Evolutionary conservation across 129 eudicot genomes (phyloP), one percentile per base, ranked within the genome.

Genomic region (Smallanthus sonchifolius): DNA sequence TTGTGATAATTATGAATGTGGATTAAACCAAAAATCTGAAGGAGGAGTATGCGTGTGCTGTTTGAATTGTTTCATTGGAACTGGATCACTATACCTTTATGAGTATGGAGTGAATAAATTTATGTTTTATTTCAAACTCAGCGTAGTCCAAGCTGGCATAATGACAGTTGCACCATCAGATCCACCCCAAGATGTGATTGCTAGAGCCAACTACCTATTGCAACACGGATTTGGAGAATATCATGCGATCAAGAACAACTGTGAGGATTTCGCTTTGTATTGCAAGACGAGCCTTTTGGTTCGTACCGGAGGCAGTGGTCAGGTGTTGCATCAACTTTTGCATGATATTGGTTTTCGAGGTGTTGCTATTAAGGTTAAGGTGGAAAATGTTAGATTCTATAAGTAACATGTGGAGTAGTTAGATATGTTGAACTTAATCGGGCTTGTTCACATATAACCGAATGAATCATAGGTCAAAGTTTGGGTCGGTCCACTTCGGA

Each of bases 21-120:
- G 89, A 49, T 87, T 73, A 24, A 24, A 0, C 42, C 68, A 52
- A 43, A 48, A 76, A 57, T 78, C 79, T 0, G 30, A 43, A 17
- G 80, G 87, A 54, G 91, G 91, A 59, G 90, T 85, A 2, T 54
- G 77, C 17, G 34, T 79, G 47, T 83, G 91, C 14, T 88, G 95
- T 38, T 66, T 88, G 80, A 83, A 83, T 52, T 86, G 90, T 52
- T 85, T 88, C 72, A 72, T 85, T 15, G 75, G 79, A 35, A 69
- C 54, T 1, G 90, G 90, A 49, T 63, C 80, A 6, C 60, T 78
- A 24, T 78, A 85, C 65, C 82, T 74, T 5, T 88, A 75, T 24
- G 75, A 83, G 19, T 85, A 85, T 47, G 85, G 77, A 42, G 86
- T 76, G 51, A 75, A 39, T 40, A 72, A 43, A 11, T 43, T 47